Conservation (phyloP, 1,139 yeast genomes). For the Lodderomyces margitis region DNA sequence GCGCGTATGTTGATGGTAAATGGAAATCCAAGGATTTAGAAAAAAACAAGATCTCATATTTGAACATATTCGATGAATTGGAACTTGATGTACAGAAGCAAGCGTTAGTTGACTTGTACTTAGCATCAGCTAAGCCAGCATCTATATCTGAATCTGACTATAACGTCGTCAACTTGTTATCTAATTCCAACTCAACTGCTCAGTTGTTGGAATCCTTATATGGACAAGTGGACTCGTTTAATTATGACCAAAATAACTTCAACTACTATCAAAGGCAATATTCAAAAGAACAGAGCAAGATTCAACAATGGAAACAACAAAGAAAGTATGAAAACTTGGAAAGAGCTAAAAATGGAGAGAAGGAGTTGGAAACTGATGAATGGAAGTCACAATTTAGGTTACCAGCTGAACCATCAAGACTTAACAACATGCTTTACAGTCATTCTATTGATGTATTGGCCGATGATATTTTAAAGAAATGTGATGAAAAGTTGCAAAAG, state of each 20-base stretch:
- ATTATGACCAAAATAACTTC: slow-evolving; percentile 79
- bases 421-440: slow-evolving; percentile 68
- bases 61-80: slow-evolving; percentile 71
- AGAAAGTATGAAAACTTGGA: slow-evolving; percentile 66
- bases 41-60: slow-evolving; percentile 60
- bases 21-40: slow-evolving; percentile 69
- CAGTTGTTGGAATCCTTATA: slow-evolving; percentile 65
- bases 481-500: slow-evolving; percentile 62
- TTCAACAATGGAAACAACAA: slow-evolving; percentile 73
- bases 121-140: slow-evolving; percentile 14
- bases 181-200: slow-evolving; percentile 46
- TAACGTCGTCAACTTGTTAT: slow-evolving; percentile 42
- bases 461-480: slow-evolving; percentile 61
- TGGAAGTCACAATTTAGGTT: slow-evolving; percentile 68
- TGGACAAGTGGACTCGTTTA: slow-evolving; percentile 74
- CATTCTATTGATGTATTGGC: slow-evolving; percentile 71
- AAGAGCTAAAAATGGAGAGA: slow-evolving; percentile 57
- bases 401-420: slow-evolving; percentile 75
- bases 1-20: slow-evolving; percentile 53
- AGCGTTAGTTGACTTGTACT: slow-evolving; percentile 40
- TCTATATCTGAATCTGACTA: slow-evolving; percentile 24
- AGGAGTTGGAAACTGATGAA: slow-evolving; percentile 56
- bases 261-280: slow-evolving; percentile 80
- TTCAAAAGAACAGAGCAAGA: slow-evolving; percentile 68
- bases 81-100: slow-evolving; percentile 64